A percentile compares a stretch with the other conserved stretches of the same genome.
These are phyloP conservation scores for Xylariaceae sp. DNA, from an alignment of 2,329 filamentous ascomycete genomes.

Conservation along the genomic window DNA sequence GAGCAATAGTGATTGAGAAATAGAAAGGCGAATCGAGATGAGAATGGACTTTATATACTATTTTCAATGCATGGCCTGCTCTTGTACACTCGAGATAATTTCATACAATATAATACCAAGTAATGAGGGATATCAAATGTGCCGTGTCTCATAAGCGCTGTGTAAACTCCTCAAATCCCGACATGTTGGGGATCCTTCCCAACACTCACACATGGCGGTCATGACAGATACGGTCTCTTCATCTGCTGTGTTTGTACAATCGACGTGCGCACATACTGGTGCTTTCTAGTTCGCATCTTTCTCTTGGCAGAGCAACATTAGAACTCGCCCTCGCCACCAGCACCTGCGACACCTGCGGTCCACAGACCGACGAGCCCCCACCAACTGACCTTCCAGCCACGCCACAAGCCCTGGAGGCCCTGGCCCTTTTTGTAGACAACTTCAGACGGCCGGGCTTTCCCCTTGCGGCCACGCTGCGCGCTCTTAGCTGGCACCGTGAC, in stretches of 20 bases:
- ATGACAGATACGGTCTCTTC: too few species aligned
- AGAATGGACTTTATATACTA: too few species aligned
- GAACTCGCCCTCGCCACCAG: constrained; percentile 60
- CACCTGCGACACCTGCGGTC: constrained; percentile 64
- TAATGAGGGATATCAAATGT: constrained; percentile 39
- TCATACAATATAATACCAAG: constrained; percentile 20
- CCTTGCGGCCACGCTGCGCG: constrained; percentile 29
- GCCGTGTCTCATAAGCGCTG: constrained; percentile 37
- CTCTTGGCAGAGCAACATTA: constrained; percentile 24
- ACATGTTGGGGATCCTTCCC: not conserved
- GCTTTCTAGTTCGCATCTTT: not conserved
- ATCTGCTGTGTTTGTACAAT: too few species aligned
- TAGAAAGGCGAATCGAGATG: not conserved
- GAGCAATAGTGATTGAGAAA: too few species aligned
- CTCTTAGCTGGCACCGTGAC: constrained; percentile 34
- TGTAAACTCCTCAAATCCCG: constrained; percentile 7
- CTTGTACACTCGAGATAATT: constrained; percentile 8
- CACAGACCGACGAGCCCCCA: constrained; percentile 75
- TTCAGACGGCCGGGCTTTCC: constrained; percentile 38
- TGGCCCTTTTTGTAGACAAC: constrained; percentile 59
- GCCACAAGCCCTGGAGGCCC: constrained; percentile 65
- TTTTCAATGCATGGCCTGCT: not conserved
- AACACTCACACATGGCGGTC: too few species aligned
- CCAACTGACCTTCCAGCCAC: constrained; percentile 75
- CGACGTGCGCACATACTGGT: too few species aligned